Percentiles rank a stretch among this genome's conserved stretches.
Conservation (phyloP, 352 stramenopile species). For the Thalassiosira pacifica region DNA sequence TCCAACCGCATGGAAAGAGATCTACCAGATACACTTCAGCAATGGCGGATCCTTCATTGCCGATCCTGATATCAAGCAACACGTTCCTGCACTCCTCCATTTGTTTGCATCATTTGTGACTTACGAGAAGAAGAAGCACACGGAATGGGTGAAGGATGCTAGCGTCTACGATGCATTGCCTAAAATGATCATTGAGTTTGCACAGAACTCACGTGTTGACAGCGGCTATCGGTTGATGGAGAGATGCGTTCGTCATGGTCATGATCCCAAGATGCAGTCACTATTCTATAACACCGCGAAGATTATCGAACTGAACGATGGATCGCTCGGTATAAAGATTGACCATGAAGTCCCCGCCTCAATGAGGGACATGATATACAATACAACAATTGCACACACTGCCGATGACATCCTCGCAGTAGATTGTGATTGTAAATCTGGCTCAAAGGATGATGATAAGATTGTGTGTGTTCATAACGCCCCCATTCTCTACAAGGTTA, state of each 20-base stretch:
- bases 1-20: background rate
- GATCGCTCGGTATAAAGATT: constrained; percentile 27
- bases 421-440: constrained; percentile 45
- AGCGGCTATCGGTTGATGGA: constrained; percentile 34
- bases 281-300: constrained; percentile 13
- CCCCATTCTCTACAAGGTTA: constrained; percentile 18
- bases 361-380: constrained; percentile 42
- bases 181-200: constrained; percentile 32
- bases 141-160: constrained; percentile 34
- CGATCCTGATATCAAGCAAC: constrained; percentile 13
- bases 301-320: constrained; percentile 4
- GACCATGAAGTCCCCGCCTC: constrained; percentile 28
- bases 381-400: constrained; percentile 11
- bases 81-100: constrained; percentile 20
- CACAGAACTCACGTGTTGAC: constrained; percentile 31
- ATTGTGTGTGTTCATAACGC: constrained; percentile 42
- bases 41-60: constrained; percentile 24
- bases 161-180: constrained; percentile 34
- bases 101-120: constrained; percentile 31
- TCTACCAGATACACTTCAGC: constrained; percentile 25
- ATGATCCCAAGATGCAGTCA: constrained; percentile 13
- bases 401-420: constrained; percentile 10
- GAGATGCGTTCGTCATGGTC: constrained; percentile 30
- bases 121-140: constrained; percentile 24
- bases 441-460: constrained; percentile 26